phyloP scores from a whole-genome alignment of 208 protist species.

The Leishmania braziliensis region DNA sequence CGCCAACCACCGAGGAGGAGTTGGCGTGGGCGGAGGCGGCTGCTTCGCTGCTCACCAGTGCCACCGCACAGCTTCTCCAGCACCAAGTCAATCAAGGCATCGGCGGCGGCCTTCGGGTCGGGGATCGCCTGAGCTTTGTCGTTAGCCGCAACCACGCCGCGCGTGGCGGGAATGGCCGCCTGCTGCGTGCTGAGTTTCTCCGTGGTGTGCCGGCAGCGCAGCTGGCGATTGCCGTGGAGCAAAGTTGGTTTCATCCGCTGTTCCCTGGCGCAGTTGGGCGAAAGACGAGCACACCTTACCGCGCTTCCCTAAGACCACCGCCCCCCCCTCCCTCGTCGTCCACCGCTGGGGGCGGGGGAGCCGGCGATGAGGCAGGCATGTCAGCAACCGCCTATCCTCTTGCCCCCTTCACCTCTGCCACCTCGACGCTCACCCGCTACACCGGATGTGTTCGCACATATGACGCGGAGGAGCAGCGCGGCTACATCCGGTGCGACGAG shows the following conservation, averaged over 20 bases:
- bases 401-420: neutral
- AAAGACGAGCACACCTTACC: slow-evolving; percentile 11
- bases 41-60: slow-evolving; percentile 42
- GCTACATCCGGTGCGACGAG: slow-evolving; percentile 71
- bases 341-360: neutral
- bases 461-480: slow-evolving; percentile 66
- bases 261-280: slow-evolving; percentile 45
- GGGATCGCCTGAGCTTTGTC: slow-evolving; percentile 57
- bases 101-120: slow-evolving; percentile 32
- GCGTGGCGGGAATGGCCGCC: slow-evolving; percentile 40
- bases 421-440: slow-evolving; percentile 42
- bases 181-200: slow-evolving; percentile 72
- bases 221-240: slow-evolving; percentile 66
- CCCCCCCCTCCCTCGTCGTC: neutral
- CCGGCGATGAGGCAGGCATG: neutral
- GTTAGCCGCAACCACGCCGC: slow-evolving; percentile 57
- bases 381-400: neutral
- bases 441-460: slow-evolving; percentile 65
- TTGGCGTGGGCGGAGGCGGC: slow-evolving; percentile 30
- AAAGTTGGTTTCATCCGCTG: slow-evolving; percentile 65
- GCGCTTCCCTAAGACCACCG: neutral
- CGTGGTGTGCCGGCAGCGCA: slow-evolving; percentile 38
- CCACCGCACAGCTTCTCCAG: slow-evolving; percentile 56
- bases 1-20: slow-evolving; percentile 35
- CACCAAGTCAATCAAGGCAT: slow-evolving; percentile 43